These are phyloP conservation scores for Nematocida sp. DNA, from an alignment of 371 early-diverging fungal genomes.

Conservation along the genomic window DNA sequence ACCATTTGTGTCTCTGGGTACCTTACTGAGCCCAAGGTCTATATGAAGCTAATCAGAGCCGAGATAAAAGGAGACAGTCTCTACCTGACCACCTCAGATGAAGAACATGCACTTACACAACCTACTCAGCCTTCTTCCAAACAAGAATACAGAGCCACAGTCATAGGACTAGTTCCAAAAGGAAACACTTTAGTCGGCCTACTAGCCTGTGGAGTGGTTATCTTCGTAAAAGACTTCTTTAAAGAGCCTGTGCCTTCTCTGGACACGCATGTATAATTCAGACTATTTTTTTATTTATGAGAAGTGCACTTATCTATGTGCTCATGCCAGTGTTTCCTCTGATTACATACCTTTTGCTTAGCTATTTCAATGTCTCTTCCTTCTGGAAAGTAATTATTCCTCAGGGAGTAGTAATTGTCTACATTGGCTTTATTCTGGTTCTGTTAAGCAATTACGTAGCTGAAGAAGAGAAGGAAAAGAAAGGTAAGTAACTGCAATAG, in stretches of 20 bases:
- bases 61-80: constrained; percentile 37
- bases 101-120: constrained; percentile 41
- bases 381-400: constrained; percentile 13
- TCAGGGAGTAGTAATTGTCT: neutral
- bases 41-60: constrained; percentile 44
- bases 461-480: constrained; percentile 2
- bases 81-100: constrained; percentile 38
- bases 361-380: neutral
- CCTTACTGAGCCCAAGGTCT: constrained; percentile 40
- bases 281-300: constrained; percentile 37
- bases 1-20: constrained; percentile 46
- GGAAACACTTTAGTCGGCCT: constrained; percentile 14
- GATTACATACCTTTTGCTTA: neutral
- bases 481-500: neutral
- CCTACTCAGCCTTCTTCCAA: neutral
- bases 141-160: constrained; percentile 12
- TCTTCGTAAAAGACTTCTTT: constrained; percentile 30
- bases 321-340: constrained; percentile 13
- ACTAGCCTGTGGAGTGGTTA: constrained; percentile 33
- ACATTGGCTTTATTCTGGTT: constrained; percentile 7
- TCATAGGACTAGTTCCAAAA: constrained; percentile 32
- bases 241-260: constrained; percentile 1
- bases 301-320: constrained; percentile 7
- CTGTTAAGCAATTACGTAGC: neutral
- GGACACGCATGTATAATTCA: neutral